Evolutionary conservation across 345 rosid genomes (phyloP).

Genomic region (Syzygium oleosum): DNA sequence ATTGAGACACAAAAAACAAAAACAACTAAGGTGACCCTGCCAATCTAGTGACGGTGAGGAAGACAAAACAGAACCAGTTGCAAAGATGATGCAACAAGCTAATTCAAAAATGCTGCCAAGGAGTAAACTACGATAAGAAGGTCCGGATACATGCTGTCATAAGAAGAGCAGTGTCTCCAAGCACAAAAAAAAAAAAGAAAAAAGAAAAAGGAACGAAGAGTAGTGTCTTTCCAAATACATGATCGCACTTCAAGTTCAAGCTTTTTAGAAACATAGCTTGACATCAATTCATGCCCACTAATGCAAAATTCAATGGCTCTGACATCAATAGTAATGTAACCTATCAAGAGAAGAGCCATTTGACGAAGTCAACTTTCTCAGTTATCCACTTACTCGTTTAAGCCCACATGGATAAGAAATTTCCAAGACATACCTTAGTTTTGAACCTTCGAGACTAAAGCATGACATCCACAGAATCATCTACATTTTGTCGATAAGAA

Average conservation of each 20-base stretch:
- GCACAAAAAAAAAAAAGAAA: too few relatives aligned
- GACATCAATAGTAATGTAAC: not conserved
- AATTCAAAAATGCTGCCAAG: not conserved
- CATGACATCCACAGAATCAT: not conserved
- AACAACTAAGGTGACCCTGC: not conserved
- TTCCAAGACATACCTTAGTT: not conserved
- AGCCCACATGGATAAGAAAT: not conserved
- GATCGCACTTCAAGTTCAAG: too few relatives aligned
- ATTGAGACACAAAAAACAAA: not conserved
- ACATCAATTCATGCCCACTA: too few relatives aligned
- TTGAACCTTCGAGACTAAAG: not conserved
- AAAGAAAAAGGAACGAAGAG: too few relatives aligned
- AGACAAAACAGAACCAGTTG: not conserved
- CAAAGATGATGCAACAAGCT: not conserved
- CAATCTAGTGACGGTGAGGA: not conserved
- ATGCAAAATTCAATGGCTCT: not conserved
- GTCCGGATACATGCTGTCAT: too few relatives aligned
- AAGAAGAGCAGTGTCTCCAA: too few relatives aligned
- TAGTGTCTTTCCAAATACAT: too few relatives aligned
- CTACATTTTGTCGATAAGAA: not conserved
- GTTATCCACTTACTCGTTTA: not conserved
- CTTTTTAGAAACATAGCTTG: too few relatives aligned
- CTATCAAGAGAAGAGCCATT: not conserved
- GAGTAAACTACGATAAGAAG: too few relatives aligned
- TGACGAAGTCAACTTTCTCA: not conserved